Conservation (phyloP, 2,329 filamentous ascomycete genomes). For the Verticillium longisporum region DNA sequence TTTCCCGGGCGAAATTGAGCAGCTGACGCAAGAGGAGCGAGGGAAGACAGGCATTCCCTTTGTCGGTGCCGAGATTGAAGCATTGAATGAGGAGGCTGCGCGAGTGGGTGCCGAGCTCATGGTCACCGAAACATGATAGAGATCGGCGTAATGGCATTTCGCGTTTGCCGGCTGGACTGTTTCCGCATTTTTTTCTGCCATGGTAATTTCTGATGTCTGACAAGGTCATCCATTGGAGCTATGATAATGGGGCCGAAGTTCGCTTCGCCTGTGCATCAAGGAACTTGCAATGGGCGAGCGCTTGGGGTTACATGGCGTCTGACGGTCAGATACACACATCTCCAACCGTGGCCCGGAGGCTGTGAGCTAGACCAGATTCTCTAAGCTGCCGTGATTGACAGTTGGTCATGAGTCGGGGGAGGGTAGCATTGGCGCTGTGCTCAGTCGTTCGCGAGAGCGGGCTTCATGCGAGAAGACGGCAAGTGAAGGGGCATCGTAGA, state of each 20-base stretch:
- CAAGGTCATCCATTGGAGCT: background rate
- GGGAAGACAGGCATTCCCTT: constrained; percentile 51
- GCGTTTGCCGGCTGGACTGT: background rate
- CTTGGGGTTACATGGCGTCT: background rate
- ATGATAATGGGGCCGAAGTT: background rate
- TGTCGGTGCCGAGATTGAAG: constrained; percentile 47
- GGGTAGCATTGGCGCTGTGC: background rate
- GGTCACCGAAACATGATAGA: background rate
- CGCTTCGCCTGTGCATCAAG: background rate
- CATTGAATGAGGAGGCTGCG: constrained; percentile 46
- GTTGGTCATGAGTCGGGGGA: background rate
- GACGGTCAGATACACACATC: background rate
- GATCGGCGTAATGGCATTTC: background rate
- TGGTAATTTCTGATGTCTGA: background rate
- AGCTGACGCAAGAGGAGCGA: constrained; percentile 43
- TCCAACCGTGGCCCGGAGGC: background rate
- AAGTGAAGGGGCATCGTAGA: background rate
- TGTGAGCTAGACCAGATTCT: background rate
- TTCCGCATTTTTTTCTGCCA: background rate
- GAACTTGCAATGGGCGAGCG: background rate
- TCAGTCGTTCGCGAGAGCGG: background rate
- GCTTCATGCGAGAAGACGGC: background rate
- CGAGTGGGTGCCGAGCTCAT: constrained; percentile 28
- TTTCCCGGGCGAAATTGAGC: constrained; percentile 57
- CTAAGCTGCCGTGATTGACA: background rate